Base-by-base conservation (phyloP, 2,329 filamentous ascomycete genomes). In the Cladophialophora immunda region DNA sequence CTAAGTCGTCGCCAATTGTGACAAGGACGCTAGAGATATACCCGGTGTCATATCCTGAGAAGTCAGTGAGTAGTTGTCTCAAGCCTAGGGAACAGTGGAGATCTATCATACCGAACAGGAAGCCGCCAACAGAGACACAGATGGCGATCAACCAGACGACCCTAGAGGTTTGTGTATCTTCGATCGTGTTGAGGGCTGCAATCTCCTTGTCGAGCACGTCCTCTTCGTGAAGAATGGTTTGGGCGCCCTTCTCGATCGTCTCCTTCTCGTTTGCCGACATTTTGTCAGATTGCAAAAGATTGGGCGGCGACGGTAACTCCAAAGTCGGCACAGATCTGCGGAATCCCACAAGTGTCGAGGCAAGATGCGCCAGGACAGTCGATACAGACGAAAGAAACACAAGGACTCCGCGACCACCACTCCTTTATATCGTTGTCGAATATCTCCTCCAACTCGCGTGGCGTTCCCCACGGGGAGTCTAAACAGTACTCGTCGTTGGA, bases 11-110 rank as follows among this genome's bases (percentile, higher is more conserved):
- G 52, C 79, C 78, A 65, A 88, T 82, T 4, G 83, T 85, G 29
- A 89, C 81, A 65, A 89, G 81, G 2, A 85, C 87, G 0, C 85
- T 86, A 32, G 85, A 87, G 64, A 88, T 88, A 17, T 88, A 85
- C 47, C 86, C 86, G 53, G 86, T 89, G 72, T 89, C 86, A 73
- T 87, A 89, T 63, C 62, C 62, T 64, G 36, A 47, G 36, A 30
- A 17, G 30, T 25, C 58, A 52, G 22, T 61, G 11, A 41, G n/a
- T 30, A 53, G 29, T 19, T 9, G 13, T 45, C 13, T 50, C 27
- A n/a, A 27, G 11, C 17, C 57, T 9, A 3, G 11, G 9, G 25
- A 19, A 17, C n/a, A 30, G 27, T 30, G 52, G 6, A 5, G 13
- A 55, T 34, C 11, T 32, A 55, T 32, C 32, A 27, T 63, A 64